A percentile compares a stretch with the other conserved stretches of the same genome.
These are phyloP conservation scores for Penicillium sp. DNA, from an alignment of 2,329 filamentous ascomycete genomes.

Conservation along the genomic window DNA sequence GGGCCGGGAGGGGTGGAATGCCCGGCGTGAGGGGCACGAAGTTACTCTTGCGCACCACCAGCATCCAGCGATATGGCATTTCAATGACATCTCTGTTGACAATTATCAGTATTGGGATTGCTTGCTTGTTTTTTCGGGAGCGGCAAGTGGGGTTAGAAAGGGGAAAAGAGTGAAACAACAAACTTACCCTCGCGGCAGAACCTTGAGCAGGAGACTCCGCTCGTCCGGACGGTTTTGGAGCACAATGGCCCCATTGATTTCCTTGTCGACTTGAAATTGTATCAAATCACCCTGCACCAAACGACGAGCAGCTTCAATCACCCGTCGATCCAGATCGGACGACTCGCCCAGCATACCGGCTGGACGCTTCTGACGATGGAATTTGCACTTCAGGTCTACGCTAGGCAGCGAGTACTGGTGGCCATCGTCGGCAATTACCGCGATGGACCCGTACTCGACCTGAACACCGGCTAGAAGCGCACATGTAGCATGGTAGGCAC, in stretches of 20 bases:
- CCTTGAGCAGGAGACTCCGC: constrained; percentile 70
- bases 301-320: constrained; percentile 63
- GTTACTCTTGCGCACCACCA: constrained; percentile 48
- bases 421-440: constrained; percentile 83
- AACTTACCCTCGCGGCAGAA: constrained; percentile 77
- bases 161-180: constrained; percentile 2
- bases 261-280: constrained; percentile 77
- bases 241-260: constrained; percentile 87
- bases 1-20: constrained; percentile 45
- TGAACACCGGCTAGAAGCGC: constrained; percentile 88
- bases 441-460: constrained; percentile 79
- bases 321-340: constrained; percentile 65
- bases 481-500: constrained; percentile 93
- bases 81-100: constrained; percentile 49
- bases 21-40: constrained; percentile 45
- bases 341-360: constrained; percentile 65
- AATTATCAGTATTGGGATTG: constrained; percentile 32
- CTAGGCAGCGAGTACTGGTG: constrained; percentile 88
- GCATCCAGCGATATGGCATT: constrained; percentile 56
- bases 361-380: constrained; percentile 83
- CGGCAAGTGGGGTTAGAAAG: constrained; percentile 3
- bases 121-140: constrained; percentile 1
- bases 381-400: constrained; percentile 90
- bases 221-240: constrained; percentile 76
- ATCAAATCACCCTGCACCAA: constrained; percentile 71